Conservation (phyloP, 2,329 filamentous ascomycete genomes). For the Ceratocystis alfenasii region DNA sequence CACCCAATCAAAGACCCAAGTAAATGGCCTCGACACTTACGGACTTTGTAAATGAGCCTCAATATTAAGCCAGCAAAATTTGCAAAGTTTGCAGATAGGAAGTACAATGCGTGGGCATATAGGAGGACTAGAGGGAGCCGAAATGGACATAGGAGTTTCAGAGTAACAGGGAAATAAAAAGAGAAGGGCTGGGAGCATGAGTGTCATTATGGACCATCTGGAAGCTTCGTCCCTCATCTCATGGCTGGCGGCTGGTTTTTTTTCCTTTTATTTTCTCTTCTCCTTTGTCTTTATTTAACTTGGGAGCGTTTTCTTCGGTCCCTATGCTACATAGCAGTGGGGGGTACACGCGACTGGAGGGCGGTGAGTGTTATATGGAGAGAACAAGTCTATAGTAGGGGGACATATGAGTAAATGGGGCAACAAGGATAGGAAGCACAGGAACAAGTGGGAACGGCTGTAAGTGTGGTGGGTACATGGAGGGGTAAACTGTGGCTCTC, state of each 20-base stretch:
- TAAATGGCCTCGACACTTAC: background rate
- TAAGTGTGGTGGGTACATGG: constrained; percentile 4
- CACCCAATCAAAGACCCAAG: background rate
- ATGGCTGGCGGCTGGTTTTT: no score
- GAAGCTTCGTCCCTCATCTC: no score
- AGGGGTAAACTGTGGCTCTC: background rate
- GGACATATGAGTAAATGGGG: background rate
- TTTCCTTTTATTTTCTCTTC: no score
- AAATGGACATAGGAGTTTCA: background rate
- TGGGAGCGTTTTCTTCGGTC: no score
- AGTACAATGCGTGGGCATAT: background rate
- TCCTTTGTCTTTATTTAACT: no score
- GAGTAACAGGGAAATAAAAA: background rate
- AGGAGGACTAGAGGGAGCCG: background rate
- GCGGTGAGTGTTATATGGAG: background rate
- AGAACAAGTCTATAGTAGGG: background rate
- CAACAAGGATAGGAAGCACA: background rate
- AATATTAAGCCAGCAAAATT: background rate
- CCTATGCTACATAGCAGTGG: background rate
- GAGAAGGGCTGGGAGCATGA: no score
- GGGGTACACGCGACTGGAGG: background rate
- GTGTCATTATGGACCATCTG: no score
- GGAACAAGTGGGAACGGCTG: background rate
- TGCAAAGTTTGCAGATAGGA: background rate
- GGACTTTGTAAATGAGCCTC: constrained; percentile 6